Percentiles rank a stretch among this genome's conserved stretches.
phyloP scores from a whole-genome alignment of 2,329 filamentous ascomycete genomes.

The Colletotrichum paranaense region DNA sequence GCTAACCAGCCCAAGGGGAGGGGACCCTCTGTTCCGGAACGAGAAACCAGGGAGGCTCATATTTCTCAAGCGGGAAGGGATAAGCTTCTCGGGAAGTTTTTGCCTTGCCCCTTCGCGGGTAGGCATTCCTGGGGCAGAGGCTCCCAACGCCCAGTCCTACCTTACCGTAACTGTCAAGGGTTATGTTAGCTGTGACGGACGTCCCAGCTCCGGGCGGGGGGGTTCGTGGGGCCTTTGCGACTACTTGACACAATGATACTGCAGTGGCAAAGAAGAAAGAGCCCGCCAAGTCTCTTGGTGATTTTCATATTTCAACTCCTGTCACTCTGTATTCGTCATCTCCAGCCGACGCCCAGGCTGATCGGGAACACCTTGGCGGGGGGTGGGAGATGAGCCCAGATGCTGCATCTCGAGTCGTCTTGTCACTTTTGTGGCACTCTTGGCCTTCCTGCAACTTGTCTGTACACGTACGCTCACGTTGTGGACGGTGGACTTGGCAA shows the following conservation, averaged over 20 bases:
- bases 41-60: not conserved
- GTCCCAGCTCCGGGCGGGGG: not conserved
- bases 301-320: not conserved
- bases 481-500: conserved; percentile 8
- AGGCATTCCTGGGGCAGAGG: not conserved
- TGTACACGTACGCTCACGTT: not conserved
- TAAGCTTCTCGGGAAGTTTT: conserved; percentile 23
- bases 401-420: conserved; percentile 9
- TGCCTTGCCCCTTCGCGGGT: conserved; percentile 8
- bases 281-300: conserved; percentile 2
- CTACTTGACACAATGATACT: not conserved
- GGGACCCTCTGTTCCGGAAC: not conserved
- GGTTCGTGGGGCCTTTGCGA: conserved; percentile 14
- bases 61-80: not conserved
- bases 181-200: not conserved
- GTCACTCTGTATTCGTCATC: not conserved
- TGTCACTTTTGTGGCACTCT: not conserved
- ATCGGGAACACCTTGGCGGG: conserved; percentile 28
- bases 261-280: not conserved
- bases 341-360: conserved; percentile 30
- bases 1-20: not conserved
- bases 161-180: not conserved
- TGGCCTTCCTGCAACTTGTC: not conserved
- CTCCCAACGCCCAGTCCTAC: not conserved
- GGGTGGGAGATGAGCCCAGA: not conserved